These are phyloP conservation scores for Rhodomyrtus tomentosa DNA, from an alignment of 345 rosid species.

Conservation along the genomic window DNA sequence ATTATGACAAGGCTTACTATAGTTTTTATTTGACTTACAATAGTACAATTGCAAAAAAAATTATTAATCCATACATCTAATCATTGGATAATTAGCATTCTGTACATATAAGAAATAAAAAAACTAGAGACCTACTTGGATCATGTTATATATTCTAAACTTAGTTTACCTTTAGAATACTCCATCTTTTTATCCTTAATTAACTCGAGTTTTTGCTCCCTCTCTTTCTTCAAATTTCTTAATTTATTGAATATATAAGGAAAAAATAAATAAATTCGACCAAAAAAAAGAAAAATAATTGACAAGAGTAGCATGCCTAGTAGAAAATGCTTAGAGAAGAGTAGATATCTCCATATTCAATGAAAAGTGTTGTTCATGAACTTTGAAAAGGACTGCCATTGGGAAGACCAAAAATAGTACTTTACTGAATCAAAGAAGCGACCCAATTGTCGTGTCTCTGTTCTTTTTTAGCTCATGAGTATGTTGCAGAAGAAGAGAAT, in stretches of 20 bases:
- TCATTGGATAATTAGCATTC: background rate
- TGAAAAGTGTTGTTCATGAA: background rate
- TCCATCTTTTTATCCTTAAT: background rate
- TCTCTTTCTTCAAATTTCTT: background rate
- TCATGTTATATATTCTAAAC: background rate
- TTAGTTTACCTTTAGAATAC: background rate
- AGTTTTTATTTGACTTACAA: background rate
- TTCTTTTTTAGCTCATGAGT: too few species aligned
- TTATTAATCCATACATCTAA: background rate
- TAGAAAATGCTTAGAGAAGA: background rate
- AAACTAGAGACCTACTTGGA: background rate
- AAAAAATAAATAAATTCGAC: too few species aligned
- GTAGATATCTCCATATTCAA: background rate
- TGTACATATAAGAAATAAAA: background rate
- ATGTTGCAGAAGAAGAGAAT: background rate
- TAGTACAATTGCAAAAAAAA: background rate
- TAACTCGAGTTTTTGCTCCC: background rate
- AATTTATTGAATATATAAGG: too few species aligned
- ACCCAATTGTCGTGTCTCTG: too few species aligned
- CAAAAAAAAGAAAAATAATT: too few species aligned
- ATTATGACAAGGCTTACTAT: background rate
- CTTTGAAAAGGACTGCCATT: background rate
- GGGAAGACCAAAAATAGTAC: too few species aligned
- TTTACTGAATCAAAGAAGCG: too few species aligned
- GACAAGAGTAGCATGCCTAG: too few species aligned